Evolutionary conservation across 2,329 filamentous ascomycete genomes (phyloP), one percentile per base, ranked within the genome.

Genomic region (Fusarium cicatricum): DNA sequence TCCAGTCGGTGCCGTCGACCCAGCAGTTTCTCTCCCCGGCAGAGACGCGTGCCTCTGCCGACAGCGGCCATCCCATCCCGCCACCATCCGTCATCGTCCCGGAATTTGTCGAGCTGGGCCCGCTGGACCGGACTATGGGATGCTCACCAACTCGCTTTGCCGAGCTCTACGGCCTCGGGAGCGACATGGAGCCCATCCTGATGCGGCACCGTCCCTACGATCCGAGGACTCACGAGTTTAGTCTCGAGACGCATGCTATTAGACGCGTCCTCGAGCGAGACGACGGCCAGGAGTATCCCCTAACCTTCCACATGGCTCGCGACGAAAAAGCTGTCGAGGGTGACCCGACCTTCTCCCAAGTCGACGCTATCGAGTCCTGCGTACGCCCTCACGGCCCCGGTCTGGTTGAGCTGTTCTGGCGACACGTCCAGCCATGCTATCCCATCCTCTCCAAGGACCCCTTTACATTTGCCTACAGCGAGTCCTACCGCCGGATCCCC

Each of bases 191-290:
- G 52, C 71, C 71, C 15, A 71, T 73, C 19, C 56, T 73, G 41
- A 73, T 73, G 66, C 66, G 67, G 23, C 65, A 71, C 37, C 79
- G 80, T 36, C 82, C 84, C 4, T 82, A 88, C 67, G 85, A 86
- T 15, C 77, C 78, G 38, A 48, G 42, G 38, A 68, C 65, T 31
- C 67, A 70, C 44, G 70, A 71, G 52, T 70, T 70, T 47, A 78
- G 79, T 19, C 74, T 89, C 46, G 80, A 89, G 61, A 83, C 85
- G 43, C 77, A 88, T 39, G 87, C 86, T 70, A 88, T 87, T 66
- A 74, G 80, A 14, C 78, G 81, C 19, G 78, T 84, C n/a, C 70
- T 83, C 4, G 79, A 83, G 68, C 83, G 83, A 64, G 80, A 79
- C 28, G 64, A 67, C 11, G 65, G 64, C 12, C 65, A 70, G 46